A percentile compares a stretch with the other conserved stretches of the same genome.
These are phyloP conservation scores for Torulaspora maleeae DNA, from an alignment of 805 yeast species.

Conservation along the genomic window DNA sequence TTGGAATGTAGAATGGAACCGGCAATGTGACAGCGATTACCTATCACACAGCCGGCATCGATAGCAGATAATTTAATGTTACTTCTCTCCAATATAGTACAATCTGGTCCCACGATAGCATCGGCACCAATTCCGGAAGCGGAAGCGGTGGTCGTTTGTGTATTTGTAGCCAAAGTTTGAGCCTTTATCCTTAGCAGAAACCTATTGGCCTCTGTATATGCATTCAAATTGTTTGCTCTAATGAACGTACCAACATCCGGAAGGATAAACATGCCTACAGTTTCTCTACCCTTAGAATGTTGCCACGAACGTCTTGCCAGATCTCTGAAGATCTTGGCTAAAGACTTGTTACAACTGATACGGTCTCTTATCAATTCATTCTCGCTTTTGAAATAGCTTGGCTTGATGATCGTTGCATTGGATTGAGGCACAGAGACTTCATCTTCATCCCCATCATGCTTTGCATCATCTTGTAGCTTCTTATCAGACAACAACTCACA, in stretches of 20 bases:
- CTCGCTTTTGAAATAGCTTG: slow-evolving; percentile 32
- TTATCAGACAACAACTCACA: slow-evolving; percentile 45
- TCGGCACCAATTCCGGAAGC: slow-evolving; percentile 81
- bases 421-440: slow-evolving; percentile 2
- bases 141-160: slow-evolving; percentile 21
- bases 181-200: slow-evolving; percentile 66
- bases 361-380: slow-evolving; percentile 27
- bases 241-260: slow-evolving; percentile 69
- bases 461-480: slow-evolving; percentile 13
- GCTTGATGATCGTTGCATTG: slow-evolving; percentile 24
- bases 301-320: slow-evolving; percentile 90
- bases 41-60: slow-evolving; percentile 70
- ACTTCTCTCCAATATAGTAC: slow-evolving; percentile 74
- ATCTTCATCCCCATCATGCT: slow-evolving; percentile 11
- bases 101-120: slow-evolving; percentile 64
- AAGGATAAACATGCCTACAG: slow-evolving; percentile 63
- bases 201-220: slow-evolving; percentile 88
- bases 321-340: slow-evolving; percentile 72
- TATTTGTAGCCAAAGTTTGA: slow-evolving; percentile 32
- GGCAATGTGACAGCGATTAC: slow-evolving; percentile 79
- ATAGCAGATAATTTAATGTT: slow-evolving; percentile 82
- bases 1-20: slow-evolving; percentile 77
- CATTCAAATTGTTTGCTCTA: slow-evolving; percentile 71
- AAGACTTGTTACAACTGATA: slow-evolving; percentile 41
- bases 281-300: slow-evolving; percentile 54